Evolutionary conservation across 1,139 yeast genomes (phyloP), one percentile per base, ranked within the genome.

Genomic region (Suhomyces anneliseae): DNA sequence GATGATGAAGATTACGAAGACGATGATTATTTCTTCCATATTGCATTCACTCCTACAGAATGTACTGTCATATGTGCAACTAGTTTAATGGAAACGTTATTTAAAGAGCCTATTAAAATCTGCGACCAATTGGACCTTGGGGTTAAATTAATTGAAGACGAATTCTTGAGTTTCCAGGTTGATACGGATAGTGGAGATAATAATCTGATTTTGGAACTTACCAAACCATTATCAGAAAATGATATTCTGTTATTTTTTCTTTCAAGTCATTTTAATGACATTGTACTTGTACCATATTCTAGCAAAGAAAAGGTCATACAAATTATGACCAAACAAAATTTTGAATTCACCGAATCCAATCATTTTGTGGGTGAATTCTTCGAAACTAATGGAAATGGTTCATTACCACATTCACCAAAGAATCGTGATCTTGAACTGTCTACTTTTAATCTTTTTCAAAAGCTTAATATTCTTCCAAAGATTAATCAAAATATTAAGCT

Each of bases 241-340:
- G 73, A 73, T 12, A 81, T 85, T 34, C 74, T 89, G 3, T 69
- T 85, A 33, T 83, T 83, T 58, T 85, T 84, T 62, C 64, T 85
- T 37, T 79, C 85, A 11, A 82, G 85, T 37, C 86, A 85, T 64
- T 83, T 82, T 57, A 77, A 84, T 44, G 87, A 85, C 61, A 79
- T 82, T 42, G 86, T 85, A n/a, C 68, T 85, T 36, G 75, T 84
- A 14, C 90, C 90, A 0, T 62, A 60, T 38, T 55, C 62, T 5
- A 70, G 71, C 9, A 73, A 73, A 51, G 70, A 68, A 1, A 69
- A 70, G 46, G 87, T 82, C 0, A 60, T 78, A 3, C 58, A 58
- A 31, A 74, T 81, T 6, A 61, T 83, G 37, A 69, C 77, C 19
- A 63, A 64, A 34, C 65, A 71, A 42, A 69, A 72, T 41, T 80